Evolutionary conservation across 495 filamentous ascomycete species (phyloP).

Genomic region (Hapsidospora chrysogenum): DNA sequence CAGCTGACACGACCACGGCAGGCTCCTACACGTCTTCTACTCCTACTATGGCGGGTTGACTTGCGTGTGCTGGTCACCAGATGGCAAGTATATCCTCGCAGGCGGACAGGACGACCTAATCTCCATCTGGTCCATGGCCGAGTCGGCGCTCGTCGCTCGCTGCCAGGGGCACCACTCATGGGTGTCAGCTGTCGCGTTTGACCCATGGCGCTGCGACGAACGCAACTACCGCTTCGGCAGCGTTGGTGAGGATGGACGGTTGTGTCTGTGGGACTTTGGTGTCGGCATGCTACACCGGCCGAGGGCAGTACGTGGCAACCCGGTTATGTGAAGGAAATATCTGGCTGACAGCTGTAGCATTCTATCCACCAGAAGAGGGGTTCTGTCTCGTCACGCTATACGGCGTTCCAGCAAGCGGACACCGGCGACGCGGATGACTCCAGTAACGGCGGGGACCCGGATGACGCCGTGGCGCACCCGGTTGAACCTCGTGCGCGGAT

Average conservation of each 20-base stretch:
- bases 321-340: too few relatives aligned
- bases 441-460: constrained; percentile 18
- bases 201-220: constrained; percentile 92
- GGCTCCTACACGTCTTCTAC: constrained; percentile 67
- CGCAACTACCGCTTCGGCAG: constrained; percentile 88
- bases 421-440: constrained; percentile 27
- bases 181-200: constrained; percentile 86
- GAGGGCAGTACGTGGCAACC: constrained; percentile 40
- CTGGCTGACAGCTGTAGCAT: neutral
- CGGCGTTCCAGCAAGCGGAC: too few relatives aligned
- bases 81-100: constrained; percentile 88
- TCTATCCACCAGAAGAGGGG: constrained; percentile 5
- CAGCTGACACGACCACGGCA: constrained; percentile 12
- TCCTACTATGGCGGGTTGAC: constrained; percentile 86
- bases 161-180: constrained; percentile 89
- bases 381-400: too few relatives aligned
- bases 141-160: constrained; percentile 70
- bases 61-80: constrained; percentile 93
- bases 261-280: constrained; percentile 93
- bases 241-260: constrained; percentile 80
- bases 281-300: constrained; percentile 91
- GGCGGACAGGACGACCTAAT: constrained; percentile 93
- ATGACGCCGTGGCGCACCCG: constrained; percentile 39
- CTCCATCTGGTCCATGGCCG: constrained; percentile 80
- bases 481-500: constrained; percentile 67